Evolutionary conservation across 768 basidiomycete genomes (phyloP).

Genomic region (Boletus pseudo-olivaceus): DNA sequence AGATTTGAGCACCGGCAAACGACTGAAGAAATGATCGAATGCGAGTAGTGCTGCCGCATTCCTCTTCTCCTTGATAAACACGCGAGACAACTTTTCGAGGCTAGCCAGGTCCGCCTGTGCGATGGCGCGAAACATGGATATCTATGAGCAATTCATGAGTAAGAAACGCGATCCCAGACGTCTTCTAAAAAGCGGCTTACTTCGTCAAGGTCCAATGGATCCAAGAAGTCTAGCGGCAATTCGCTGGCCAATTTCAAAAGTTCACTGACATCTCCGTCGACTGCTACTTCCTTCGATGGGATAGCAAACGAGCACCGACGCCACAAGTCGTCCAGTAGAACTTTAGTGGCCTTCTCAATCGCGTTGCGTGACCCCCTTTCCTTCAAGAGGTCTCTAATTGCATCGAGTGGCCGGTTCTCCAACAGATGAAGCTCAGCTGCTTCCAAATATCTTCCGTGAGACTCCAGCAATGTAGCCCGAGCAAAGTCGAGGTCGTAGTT

Average conservation of each 20-base stretch:
- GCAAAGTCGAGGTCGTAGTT: slow-evolving; percentile 50
- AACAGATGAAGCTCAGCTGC: slow-evolving; percentile 51
- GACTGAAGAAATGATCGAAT: slow-evolving; percentile 4
- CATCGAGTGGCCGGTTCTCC: slow-evolving; percentile 46
- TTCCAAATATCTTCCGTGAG: slow-evolving; percentile 40
- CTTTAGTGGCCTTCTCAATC: slow-evolving; percentile 33
- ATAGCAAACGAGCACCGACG: slow-evolving; percentile 40
- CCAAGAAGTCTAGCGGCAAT: slow-evolving; percentile 5
- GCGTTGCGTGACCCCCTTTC: slow-evolving; percentile 30
- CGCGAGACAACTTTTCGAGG: slow-evolving; percentile 32
- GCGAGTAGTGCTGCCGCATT: slow-evolving; percentile 6
- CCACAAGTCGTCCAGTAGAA: slow-evolving; percentile 47
- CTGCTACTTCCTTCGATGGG: background rate
- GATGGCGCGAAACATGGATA: slow-evolving; percentile 36
- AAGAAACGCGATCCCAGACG: background rate
- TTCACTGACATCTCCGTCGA: background rate
- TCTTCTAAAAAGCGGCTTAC: slow-evolving; percentile 6
- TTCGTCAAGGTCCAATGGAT: slow-evolving; percentile 3
- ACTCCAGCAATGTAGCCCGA: slow-evolving; percentile 42
- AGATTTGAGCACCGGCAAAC: slow-evolving; percentile 16
- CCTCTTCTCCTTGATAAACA: slow-evolving; percentile 20
- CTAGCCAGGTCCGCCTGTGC: slow-evolving; percentile 14
- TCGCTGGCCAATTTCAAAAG: slow-evolving; percentile 26
- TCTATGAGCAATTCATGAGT: slow-evolving; percentile 1
- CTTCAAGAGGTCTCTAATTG: slow-evolving; percentile 43